A percentile compares a stretch with the other conserved stretches of the same genome.
phyloP scores from a whole-genome alignment of 140 eudicot genomes.

The Bidens hawaiensis region DNA sequence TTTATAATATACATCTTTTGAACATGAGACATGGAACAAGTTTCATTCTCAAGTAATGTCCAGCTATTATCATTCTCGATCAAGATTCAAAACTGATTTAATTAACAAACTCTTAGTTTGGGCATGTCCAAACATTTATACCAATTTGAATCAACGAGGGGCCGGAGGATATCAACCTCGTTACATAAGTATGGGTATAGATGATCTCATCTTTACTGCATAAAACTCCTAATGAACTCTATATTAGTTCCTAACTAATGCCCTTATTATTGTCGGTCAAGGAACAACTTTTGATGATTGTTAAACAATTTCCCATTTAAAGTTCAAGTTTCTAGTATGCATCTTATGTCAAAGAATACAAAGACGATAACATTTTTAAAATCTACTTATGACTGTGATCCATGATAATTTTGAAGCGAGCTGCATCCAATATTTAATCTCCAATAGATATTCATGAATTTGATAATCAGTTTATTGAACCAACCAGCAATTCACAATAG shows the following conservation, averaged over 20 bases:
- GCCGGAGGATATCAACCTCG: neutral
- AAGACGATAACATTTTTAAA: no score
- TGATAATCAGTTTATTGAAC: no score
- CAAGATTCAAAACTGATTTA: neutral
- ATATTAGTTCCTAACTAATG: neutral
- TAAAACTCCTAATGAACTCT: no score
- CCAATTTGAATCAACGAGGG: neutral
- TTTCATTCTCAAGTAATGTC: neutral
- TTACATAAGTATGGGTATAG: neutral
- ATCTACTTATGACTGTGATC: no score
- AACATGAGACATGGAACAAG: neutral
- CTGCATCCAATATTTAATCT: no score
- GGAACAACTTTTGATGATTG: neutral
- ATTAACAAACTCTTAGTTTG: neutral
- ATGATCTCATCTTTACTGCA: neutral
- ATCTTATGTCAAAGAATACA: no score
- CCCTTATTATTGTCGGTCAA: neutral
- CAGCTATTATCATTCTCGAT: neutral
- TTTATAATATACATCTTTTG: neutral
- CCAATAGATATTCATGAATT: no score
- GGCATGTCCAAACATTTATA: neutral
- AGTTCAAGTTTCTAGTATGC: no score
- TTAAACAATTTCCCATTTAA: no score
- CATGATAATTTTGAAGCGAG: no score
- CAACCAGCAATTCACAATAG: no score